Evolutionary conservation across 73 alveolate species (phyloP).

Genomic region (Paramecium biaurelia): DNA sequence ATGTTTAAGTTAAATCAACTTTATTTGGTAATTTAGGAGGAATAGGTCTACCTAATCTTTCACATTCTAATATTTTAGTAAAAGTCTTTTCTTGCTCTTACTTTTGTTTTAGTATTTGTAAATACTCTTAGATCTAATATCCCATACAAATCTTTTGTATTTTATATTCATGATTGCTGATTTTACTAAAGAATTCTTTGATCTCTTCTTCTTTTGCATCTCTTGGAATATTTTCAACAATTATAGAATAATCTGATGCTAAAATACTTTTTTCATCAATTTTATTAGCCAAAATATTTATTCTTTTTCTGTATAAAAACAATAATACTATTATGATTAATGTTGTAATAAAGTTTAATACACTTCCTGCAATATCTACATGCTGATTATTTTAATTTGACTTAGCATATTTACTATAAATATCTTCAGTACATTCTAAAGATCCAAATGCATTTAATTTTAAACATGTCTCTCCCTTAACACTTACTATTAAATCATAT

Average conservation of each 20-base stretch:
- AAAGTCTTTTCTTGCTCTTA: neutral
- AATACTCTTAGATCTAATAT: neutral
- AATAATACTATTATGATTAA: neutral
- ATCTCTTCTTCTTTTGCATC: slow-evolving; percentile 47
- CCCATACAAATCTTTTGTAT: slow-evolving; percentile 18
- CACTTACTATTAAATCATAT: neutral
- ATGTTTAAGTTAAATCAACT: neutral
- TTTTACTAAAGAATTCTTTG: neutral
- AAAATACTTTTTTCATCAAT: slow-evolving; percentile 28
- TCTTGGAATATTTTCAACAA: slow-evolving; percentile 29
- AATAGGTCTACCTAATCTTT: neutral
- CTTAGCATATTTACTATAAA: neutral
- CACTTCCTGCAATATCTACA: neutral
- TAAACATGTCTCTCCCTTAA: neutral
- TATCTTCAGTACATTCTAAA: neutral
- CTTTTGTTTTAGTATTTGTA: neutral
- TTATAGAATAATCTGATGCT: slow-evolving; percentile 1
- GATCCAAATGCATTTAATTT: neutral
- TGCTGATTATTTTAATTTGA: neutral
- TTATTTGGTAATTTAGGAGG: neutral
- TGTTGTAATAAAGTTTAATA: neutral
- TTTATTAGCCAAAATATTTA: neutral
- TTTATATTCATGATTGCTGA: neutral
- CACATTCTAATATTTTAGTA: slow-evolving; percentile 9
- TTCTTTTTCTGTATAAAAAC: neutral